Base-by-base conservation (phyloP, 169 alveolate genomes). In the Cyclospora cayetanensis region DNA sequence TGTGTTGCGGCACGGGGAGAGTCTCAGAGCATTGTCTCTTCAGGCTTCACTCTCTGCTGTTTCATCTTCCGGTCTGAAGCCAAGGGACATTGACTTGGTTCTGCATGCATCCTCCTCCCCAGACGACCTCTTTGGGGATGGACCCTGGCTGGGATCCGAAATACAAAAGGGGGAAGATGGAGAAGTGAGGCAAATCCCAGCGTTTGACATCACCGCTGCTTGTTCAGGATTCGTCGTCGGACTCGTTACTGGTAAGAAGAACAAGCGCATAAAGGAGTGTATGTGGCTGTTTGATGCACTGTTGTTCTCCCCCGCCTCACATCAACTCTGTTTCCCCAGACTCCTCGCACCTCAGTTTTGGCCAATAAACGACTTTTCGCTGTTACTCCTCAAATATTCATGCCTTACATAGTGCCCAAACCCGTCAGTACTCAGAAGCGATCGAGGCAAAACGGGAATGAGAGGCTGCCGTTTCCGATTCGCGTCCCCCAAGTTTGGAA, bases 101-200 rank as follows among this genome's bases (percentile, higher is more conserved):
- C 91, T 94, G 46, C 93, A 91, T 50, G 96, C 96, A n/a, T 90
- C 96, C 25, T 94, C 96, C 60, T 87, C 95, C 3, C 95, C 95
- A 29, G 95, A 94, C 42, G 94, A 94, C 65, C 93, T 94, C 86
- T 94, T 94, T 60, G 96, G 96, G 22, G 96, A 94, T 82, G 96
- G 95, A 39, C 88, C 91, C 55, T 90, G 90, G 83, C 53, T 94
- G 43, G 93, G 94, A 22, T 92, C 72, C 50, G 88, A 84, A 63
- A 86, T 50, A 55, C 92, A 37, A 91, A 60, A 34, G 84, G 83
- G 52, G 12, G 77, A 31, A 22, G 41, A 60, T 74, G 35, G 29
- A 25, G 31, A 74, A 35, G 35, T 20, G 65, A 52, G 37, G 72
- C 88, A 77, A 70, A 41, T 83, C 12, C 68, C 53, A 5, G 91